phyloP scores from a whole-genome alignment of 805 yeast genomes.

The Spathaspora boniae region DNA sequence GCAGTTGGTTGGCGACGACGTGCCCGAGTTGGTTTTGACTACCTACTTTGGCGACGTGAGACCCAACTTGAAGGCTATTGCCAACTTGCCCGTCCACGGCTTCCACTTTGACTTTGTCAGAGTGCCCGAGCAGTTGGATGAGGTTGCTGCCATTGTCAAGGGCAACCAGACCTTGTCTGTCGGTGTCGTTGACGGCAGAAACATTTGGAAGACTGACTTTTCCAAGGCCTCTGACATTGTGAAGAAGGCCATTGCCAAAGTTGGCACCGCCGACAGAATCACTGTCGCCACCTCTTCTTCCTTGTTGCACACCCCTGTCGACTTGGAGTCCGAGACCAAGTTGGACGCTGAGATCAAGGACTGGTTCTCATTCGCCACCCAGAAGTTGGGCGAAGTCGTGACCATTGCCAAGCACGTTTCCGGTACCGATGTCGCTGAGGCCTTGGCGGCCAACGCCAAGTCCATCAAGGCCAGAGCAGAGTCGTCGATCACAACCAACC shows the following conservation, averaged over 20 bases:
- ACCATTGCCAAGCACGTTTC: constrained; percentile 82
- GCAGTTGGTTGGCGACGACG: constrained; percentile 57
- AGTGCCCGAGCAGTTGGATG: constrained; percentile 93
- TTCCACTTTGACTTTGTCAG: constrained; percentile 96
- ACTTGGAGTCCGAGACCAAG: constrained; percentile 87
- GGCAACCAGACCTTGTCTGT: constrained; percentile 81
- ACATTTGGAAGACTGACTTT: constrained; percentile 98
- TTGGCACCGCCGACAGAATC: constrained; percentile 82
- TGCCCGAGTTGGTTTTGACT: constrained; percentile 80
- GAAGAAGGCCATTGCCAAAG: constrained; percentile 74
- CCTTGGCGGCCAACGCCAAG: constrained; percentile 80
- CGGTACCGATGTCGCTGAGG: constrained; percentile 74
- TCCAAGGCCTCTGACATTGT: constrained; percentile 80
- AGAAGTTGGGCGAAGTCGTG: constrained; percentile 90
- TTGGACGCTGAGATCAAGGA: constrained; percentile 88
- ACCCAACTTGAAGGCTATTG: constrained; percentile 90
- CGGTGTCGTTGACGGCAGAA: constrained; percentile 98
- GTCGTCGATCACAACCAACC: constrained; percentile 88
- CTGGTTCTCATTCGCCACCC: constrained; percentile 98
- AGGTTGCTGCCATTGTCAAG: constrained; percentile 63
- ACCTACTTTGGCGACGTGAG: constrained; percentile 98
- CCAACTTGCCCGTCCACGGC: constrained; percentile 89
- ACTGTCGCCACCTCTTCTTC: constrained; percentile 91
- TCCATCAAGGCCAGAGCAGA: constrained; percentile 81
- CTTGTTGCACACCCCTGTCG: constrained; percentile 97